Conservation (phyloP, 345 rosid genomes). For the Camelina neglecta region DNA sequence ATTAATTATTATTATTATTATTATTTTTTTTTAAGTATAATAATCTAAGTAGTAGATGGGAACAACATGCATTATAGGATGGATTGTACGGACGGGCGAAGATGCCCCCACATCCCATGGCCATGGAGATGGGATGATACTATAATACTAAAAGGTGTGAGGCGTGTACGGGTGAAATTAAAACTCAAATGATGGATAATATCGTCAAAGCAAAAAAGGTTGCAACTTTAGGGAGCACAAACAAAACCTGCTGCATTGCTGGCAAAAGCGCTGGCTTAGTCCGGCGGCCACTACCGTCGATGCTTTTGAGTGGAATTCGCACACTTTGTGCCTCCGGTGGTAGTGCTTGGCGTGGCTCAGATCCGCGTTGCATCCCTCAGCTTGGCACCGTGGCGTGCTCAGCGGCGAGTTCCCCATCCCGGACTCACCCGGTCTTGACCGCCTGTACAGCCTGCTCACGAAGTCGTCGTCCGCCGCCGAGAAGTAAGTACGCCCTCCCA, state of each 20-base stretch:
- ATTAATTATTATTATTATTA: no score
- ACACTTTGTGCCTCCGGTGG: slow-evolving; percentile 96
- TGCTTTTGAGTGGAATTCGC: slow-evolving; percentile 96
- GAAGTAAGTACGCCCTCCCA: slow-evolving; percentile 93
- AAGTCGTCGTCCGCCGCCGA: slow-evolving; percentile 90
- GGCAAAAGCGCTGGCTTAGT: slow-evolving; percentile 96
- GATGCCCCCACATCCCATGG: no score
- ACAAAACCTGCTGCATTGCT: slow-evolving; percentile 95
- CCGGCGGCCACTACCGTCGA: slow-evolving; percentile 88
- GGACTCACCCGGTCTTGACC: slow-evolving; percentile 67
- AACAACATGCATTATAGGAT: no score
- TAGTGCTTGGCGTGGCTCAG: slow-evolving; percentile 93
- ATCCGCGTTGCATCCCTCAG: slow-evolving; percentile 96
- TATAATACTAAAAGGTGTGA: no score
- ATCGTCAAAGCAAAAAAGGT: neutral
- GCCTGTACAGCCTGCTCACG: slow-evolving; percentile 83
- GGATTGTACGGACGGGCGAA: no score
- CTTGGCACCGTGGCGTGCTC: slow-evolving; percentile 78
- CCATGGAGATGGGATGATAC: no score
- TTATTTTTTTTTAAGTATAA: no score
- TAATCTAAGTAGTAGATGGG: no score
- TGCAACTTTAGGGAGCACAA: slow-evolving; percentile 38
- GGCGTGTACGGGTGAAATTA: no score
- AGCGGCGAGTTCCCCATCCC: slow-evolving; percentile 50
- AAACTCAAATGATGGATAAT: no score